Base-by-base conservation (phyloP, 2,329 filamentous ascomycete species). In the Sporothrix schenckii region DNA sequence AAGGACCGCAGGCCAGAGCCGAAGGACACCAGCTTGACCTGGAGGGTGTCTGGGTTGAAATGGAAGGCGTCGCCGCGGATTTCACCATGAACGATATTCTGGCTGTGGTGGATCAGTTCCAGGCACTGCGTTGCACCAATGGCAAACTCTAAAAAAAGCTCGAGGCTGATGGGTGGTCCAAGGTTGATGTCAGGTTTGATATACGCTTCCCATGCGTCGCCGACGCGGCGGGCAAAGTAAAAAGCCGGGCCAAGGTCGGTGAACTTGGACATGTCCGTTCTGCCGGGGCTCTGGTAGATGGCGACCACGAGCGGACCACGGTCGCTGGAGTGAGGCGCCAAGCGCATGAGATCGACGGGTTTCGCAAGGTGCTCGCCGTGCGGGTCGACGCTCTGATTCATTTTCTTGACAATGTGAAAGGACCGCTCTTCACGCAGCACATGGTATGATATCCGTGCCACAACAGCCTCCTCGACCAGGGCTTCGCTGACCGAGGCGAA, bases 61-160 rank as follows among this genome's bases (percentile, higher is more conserved):
- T 97, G 93, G 76, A 97, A 97, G 0, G 93, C 91, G 79, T 98
- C 94, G 5, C 90, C 92, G 39, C 94, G 87, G 66, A 98, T 90
- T 80, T 98, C 94, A 58, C 94, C 94, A 76, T 97, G 94, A 1
- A 97, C 90, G 70, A 93, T 88, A 72, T 92, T 90, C 71, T 94
- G 88, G 10, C 91, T 90, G 79, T 97, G 93, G 76, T 98, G 94
- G n/a, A 98, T 82, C 61, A 96, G 89, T 79, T 97, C 94, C 63
- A 97, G 81, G 77, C 92, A 96, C 78, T 96, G 88, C 6, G 91
- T 88, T 1, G 94, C 92, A 30, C 94, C 94, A 71, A 97, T 92
- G 41, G 94, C 94, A 77, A 97, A 97, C 76, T 97, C 91, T 39
- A 98, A 85, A 76, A 97, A 97, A 19, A 88, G 84, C 61, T 91